These are phyloP conservation scores for Epichloe typhina DNA, from an alignment of 2,329 filamentous ascomycete genomes.

Conservation along the genomic window DNA sequence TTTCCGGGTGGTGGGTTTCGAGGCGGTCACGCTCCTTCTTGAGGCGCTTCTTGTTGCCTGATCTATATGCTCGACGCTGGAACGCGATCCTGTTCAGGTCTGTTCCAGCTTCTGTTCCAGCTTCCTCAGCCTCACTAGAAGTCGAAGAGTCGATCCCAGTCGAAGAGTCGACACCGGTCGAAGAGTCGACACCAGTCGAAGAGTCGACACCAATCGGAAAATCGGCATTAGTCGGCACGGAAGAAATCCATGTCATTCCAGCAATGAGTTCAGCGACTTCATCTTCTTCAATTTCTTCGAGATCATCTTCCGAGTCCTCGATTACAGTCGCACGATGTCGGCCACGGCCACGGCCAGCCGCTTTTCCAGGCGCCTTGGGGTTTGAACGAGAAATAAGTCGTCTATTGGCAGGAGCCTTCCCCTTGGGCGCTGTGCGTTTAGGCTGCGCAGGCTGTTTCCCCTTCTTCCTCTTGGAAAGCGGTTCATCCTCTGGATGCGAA, in stretches of 20 bases:
- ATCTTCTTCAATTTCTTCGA: neutral
- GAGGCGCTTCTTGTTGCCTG: conserved; percentile 13
- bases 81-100: conserved; percentile 10
- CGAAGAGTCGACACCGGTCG: conserved; percentile 6
- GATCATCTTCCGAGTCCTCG: conserved; percentile 1
- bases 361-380: neutral
- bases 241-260: conserved; percentile 2
- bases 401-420: neutral
- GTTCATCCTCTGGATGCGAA: conserved; percentile 17
- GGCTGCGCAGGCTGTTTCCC: conserved; percentile 6
- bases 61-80: conserved; percentile 22
- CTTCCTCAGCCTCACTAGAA: conserved; percentile 13
- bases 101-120: neutral
- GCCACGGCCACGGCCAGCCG: neutral
- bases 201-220: conserved; percentile 7
- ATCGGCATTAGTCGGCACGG: conserved; percentile 3
- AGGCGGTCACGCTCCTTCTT: conserved; percentile 50
- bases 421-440: neutral
- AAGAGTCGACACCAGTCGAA: neutral
- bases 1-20: conserved; percentile 62
- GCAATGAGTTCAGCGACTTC: neutral
- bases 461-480: conserved; percentile 12
- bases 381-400: neutral
- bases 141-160: conserved; percentile 6
- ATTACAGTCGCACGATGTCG: neutral